phyloP scores from a whole-genome alignment of 768 basidiomycete species.

The Suillus paluster region DNA sequence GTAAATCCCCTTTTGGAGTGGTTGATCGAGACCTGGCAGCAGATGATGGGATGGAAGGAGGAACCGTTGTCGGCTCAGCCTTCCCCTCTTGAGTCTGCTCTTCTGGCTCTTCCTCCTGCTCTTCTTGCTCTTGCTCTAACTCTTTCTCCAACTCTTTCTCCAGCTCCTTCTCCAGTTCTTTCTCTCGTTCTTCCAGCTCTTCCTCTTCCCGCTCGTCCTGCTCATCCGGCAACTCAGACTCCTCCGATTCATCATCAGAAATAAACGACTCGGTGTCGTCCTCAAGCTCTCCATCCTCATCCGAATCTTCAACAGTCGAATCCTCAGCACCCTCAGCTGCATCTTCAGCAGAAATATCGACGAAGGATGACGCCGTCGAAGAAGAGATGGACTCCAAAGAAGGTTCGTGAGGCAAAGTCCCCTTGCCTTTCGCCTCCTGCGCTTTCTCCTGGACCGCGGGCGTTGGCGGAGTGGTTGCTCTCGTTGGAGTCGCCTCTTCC shows the following conservation, averaged over 20 bases:
- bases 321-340: conserved; percentile 32
- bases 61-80: conserved; percentile 28
- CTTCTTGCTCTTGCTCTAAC: conserved; percentile 24
- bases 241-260: conserved; percentile 35
- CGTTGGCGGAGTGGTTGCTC: neutral
- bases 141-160: conserved; percentile 32
- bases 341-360: conserved; percentile 43
- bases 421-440: conserved; percentile 13
- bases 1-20: conserved; percentile 60
- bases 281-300: conserved; percentile 35
- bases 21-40: conserved; percentile 56
- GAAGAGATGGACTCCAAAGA: conserved; percentile 46
- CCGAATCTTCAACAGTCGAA: conserved; percentile 28
- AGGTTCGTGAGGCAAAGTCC: conserved; percentile 15
- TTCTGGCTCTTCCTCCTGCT: conserved; percentile 18
- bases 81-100: conserved; percentile 15
- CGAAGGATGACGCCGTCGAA: conserved; percentile 49
- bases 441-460: neutral
- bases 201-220: neutral
- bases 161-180: neutral
- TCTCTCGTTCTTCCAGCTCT: conserved; percentile 2
- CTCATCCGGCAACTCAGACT: conserved; percentile 3
- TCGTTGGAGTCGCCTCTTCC: neutral
- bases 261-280: conserved; percentile 37
- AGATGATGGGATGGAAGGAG: conserved; percentile 39